Evolutionary conservation across 2,329 filamentous ascomycete genomes (phyloP), one percentile per base, ranked within the genome.

Genomic region (Lachnellula hyalina): DNA sequence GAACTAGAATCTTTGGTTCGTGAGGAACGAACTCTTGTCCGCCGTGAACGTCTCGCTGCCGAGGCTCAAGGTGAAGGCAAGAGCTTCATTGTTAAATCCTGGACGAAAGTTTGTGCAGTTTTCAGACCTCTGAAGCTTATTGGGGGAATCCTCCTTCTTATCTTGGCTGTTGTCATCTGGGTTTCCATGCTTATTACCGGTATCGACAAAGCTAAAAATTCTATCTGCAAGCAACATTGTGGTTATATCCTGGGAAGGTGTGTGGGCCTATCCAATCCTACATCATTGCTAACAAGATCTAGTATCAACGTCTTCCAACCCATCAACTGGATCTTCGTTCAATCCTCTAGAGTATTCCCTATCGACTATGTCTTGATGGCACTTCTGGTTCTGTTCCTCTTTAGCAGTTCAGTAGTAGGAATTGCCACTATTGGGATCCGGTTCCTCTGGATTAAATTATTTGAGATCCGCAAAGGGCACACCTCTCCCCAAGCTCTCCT

Each of bases 131-230:
- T 99, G 64, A 96, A 96, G 75, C 82, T 97, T 42, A 71, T 97
- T 14, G 87, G 90, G 1, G 94, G 94, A 14, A 76, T 96, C 48
- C 63, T 96, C 0, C 75, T 97, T 2, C 78, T 96, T 34, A 62
- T 90, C 1, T 70, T 96, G 21, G 80, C 89, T 0, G 72, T 96
- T 14, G 63, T 96, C 42, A 80, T 95, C 62, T 96, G 90, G 81
- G 81, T 87, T 8, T 96, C 90, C 12, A 97, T 99, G 90, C 81
- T 97, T 63, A 88, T 97, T 68, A 97, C 93, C 0, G 88, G 85
- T 62, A 91, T 97, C 67, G 94, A 99, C 80, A 97, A 97, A 75
- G 90, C 91, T 36, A 92, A 88, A 71, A 96, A 97, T 75, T 96
- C 92, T 3, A 76, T 95, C 59, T 99, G 94, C 81, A 93, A 94